phyloP scores from a whole-genome alignment of 192 early-diverging fungal species.

The Pecoramyces ruminantium region DNA sequence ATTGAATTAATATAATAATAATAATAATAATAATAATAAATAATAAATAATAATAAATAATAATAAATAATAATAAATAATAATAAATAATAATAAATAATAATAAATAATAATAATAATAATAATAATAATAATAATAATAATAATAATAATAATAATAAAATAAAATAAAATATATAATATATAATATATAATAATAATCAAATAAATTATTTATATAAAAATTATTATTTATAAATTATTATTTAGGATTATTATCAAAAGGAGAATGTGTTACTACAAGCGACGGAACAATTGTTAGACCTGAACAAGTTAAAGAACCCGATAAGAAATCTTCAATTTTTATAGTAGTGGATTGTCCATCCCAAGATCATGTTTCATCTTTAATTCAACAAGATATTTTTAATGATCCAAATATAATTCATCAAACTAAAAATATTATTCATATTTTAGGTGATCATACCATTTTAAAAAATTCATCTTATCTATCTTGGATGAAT shows the following conservation, averaged over 20 bases:
- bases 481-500: neutral
- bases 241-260: neutral
- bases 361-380: neutral
- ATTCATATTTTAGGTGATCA: neutral
- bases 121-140: too few relatives aligned
- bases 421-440: neutral
- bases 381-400: neutral
- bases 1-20: too few relatives aligned
- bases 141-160: too few relatives aligned
- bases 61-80: too few relatives aligned
- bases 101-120: too few relatives aligned
- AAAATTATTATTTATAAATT: too few relatives aligned
- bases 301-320: neutral
- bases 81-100: too few relatives aligned
- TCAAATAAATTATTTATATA: too few relatives aligned
- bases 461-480: neutral
- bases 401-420: neutral
- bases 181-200: too few relatives aligned
- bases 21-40: too few relatives aligned
- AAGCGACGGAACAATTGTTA: neutral
- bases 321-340: neutral
- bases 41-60: too few relatives aligned
- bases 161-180: too few relatives aligned
- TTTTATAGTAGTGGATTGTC: neutral
- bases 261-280: neutral